A percentile compares a stretch with the other conserved stretches of the same genome.
These are phyloP conservation scores for Xylaria sp. DNA, from an alignment of 2,329 filamentous ascomycete species.

Conservation along the genomic window DNA sequence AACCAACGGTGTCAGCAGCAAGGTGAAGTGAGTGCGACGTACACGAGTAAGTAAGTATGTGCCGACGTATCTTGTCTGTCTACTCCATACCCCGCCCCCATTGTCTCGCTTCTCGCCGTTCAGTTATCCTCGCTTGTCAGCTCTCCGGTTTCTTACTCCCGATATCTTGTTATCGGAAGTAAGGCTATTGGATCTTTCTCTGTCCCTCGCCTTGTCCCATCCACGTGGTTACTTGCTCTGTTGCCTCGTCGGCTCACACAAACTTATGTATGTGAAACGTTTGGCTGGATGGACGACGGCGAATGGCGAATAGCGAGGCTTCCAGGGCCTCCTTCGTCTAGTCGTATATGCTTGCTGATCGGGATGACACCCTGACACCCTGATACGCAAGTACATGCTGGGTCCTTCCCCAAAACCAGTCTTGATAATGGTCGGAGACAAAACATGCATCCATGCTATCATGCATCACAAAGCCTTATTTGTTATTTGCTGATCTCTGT, in stretches of 20 bases:
- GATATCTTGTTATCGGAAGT: neutral
- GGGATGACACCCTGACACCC: neutral
- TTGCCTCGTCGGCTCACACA: slow-evolving; percentile 15
- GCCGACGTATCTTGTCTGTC: neutral
- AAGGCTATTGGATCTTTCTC: neutral
- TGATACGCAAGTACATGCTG: neutral
- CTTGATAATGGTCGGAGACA: neutral
- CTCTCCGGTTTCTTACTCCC: neutral
- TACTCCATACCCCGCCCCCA: neutral
- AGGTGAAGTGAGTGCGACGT: neutral
- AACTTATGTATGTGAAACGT: slow-evolving; percentile 16
- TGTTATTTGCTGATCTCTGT: neutral
- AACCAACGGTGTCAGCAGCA: slow-evolving; percentile 17
- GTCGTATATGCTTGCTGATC: slow-evolving; percentile 3
- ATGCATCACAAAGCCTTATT: neutral
- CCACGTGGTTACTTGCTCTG: slow-evolving; percentile 13
- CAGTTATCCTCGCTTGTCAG: neutral
- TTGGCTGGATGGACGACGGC: neutral
- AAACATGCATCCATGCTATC: neutral
- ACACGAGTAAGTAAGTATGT: neutral
- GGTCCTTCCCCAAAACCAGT: neutral
- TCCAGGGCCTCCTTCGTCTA: neutral
- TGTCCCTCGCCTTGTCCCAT: neutral
- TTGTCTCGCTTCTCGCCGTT: neutral
- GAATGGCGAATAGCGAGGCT: slow-evolving; percentile 4